Base-by-base conservation (phyloP, 345 rosid genomes). In the Trapa incisa region DNA sequence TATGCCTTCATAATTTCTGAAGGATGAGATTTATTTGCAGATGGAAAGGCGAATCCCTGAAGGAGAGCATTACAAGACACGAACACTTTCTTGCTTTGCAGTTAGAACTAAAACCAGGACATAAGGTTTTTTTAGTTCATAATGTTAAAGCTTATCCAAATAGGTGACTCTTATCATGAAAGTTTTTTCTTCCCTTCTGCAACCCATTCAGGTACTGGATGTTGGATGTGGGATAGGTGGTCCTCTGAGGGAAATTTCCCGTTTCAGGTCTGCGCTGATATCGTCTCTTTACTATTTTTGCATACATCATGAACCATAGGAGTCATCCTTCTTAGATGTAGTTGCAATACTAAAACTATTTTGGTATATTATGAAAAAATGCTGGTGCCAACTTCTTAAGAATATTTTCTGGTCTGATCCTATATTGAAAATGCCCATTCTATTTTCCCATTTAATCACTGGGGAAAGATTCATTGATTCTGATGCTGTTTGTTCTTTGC, bases 211-310 rank as follows among this genome's bases (percentile, higher is more conserved):
- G 99, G 99, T 95, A 41, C 75, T 95, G 81, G 99, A 95, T 75
- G 97, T 95, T 15, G 99, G 99, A 73, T 95, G 99, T 69, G 99
- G 99, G 74, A 89, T 95, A 75, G 99, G 98, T 75, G 99, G 99
- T 67, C 98, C 99, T 6, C 83, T 95, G 12, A 95, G 99, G 75
- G 99, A 91, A 83, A 89, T 95, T 75, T 80, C 96, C 45, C 85
- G 82, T 57, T 95, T 95, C 84, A 94, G 99, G 99, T 91, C 38
- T 16, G n/a, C 22, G 29, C 29, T 22, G 29, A 22, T 22, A 22
- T 22, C 29, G 6, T 47, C 17, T 65, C 22, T 41, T 8, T 22
- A 42, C 22, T 15, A 64, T 6, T 0, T 17, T 22, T 16, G 14
- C 3, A n/a, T 41, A n/a, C 12, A 65, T 14, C 29, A 65, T 16